A percentile compares a stretch with the other conserved stretches of the same genome.
phyloP scores from a whole-genome alignment of 768 basidiomycete genomes.

The Nidularia pulvinata region DNA sequence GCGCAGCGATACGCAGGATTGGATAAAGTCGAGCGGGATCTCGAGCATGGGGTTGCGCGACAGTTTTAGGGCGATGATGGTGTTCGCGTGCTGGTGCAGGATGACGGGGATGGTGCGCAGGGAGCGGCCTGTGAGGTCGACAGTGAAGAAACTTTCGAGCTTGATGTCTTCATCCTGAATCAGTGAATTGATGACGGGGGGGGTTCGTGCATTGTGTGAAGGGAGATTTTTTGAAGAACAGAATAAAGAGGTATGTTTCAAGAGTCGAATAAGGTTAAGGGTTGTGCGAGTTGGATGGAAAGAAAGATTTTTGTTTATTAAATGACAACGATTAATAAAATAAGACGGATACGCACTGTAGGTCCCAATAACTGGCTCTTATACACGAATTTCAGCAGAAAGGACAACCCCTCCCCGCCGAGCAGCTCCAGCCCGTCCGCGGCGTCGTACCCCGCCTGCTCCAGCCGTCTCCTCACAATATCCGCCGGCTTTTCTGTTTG shows the following conservation, averaged over 20 bases:
- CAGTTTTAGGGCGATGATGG: constrained; percentile 83
- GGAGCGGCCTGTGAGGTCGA: constrained; percentile 82
- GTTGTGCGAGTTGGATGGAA: no score
- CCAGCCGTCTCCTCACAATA: constrained; percentile 80
- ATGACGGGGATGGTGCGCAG: constrained; percentile 88
- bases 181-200: no score
- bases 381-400: constrained; percentile 89
- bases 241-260: no score
- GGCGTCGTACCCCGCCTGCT: constrained; percentile 87
- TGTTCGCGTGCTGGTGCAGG: constrained; percentile 81
- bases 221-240: no score
- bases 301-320: no score
- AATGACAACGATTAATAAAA: no score
- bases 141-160: constrained; percentile 7
- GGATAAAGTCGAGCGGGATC: constrained; percentile 95
- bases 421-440: constrained; percentile 80
- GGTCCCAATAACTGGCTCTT: constrained; percentile 73
- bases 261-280: no score
- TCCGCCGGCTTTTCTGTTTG: constrained; percentile 84
- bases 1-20: constrained; percentile 78
- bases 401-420: constrained; percentile 76
- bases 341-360: constrained; percentile 39
- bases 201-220: no score
- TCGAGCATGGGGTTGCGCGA: constrained; percentile 96
- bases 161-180: neutral